Evolutionary conservation across 768 basidiomycete genomes (phyloP).

Genomic region (Lepiota brunneoincarnata): DNA sequence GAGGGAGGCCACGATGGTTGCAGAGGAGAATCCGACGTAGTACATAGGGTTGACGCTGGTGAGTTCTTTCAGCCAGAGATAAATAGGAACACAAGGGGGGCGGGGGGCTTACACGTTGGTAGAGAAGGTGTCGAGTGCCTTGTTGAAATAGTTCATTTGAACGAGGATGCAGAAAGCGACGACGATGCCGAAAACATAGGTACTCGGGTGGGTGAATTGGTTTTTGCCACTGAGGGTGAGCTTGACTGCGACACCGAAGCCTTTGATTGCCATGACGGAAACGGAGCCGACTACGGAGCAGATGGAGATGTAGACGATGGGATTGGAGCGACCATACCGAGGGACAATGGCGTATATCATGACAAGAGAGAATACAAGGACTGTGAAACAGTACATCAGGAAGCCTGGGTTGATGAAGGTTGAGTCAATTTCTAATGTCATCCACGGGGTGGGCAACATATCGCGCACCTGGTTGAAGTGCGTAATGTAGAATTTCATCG

Average conservation of each 20-base stretch:
- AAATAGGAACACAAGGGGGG: neutral
- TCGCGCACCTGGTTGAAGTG: constrained; percentile 82
- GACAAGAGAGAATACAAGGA: constrained; percentile 74
- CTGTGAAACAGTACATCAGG: constrained; percentile 84
- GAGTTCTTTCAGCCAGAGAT: neutral
- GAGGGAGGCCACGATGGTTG: constrained; percentile 89
- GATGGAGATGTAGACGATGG: constrained; percentile 92
- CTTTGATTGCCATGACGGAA: constrained; percentile 99
- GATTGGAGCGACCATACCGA: constrained; percentile 81
- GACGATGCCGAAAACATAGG: constrained; percentile 91
- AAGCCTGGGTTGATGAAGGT: constrained; percentile 58
- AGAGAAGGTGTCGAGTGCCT: constrained; percentile 93
- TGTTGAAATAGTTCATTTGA: constrained; percentile 98
- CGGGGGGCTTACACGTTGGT: constrained; percentile 83
- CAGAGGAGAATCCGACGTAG: constrained; percentile 94
- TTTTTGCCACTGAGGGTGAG: constrained; percentile 91
- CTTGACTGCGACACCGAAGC: constrained; percentile 95
- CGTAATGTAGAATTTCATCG: constrained; percentile 89
- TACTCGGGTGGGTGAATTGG: constrained; percentile 91
- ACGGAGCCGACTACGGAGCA: constrained; percentile 95
- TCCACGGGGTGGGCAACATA: neutral
- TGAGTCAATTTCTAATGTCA: neutral
- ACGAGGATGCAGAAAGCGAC: constrained; percentile 83
- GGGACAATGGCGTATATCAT: constrained; percentile 90
- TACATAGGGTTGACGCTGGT: constrained; percentile 94